A percentile compares a stretch with the other conserved stretches of the same genome.
These are phyloP conservation scores for Macaranga tanarius DNA, from an alignment of 441 rosid genomes.

Conservation along the genomic window DNA sequence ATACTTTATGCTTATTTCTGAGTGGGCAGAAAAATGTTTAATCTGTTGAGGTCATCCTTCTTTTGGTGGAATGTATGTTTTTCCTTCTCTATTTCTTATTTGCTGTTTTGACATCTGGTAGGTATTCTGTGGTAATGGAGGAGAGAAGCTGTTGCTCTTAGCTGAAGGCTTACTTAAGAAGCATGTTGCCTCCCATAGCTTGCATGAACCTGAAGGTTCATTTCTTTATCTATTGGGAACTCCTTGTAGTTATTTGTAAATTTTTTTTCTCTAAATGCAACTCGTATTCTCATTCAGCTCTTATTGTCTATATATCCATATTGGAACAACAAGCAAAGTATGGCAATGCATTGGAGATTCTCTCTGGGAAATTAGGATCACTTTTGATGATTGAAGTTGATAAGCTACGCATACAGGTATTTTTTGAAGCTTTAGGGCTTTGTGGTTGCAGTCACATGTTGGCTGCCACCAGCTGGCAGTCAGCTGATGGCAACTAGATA, in stretches of 20 bases:
- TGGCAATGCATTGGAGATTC: constrained; percentile 78
- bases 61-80: neutral
- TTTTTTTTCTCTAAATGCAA: constrained; percentile 14
- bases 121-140: constrained; percentile 90
- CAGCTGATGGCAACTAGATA: neutral
- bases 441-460: neutral
- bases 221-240: constrained; percentile 5
- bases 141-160: constrained; percentile 75
- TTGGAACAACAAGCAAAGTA: constrained; percentile 89
- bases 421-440: constrained; percentile 33
- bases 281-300: constrained; percentile 55
- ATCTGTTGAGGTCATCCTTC: neutral
- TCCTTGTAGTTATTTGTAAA: neutral
- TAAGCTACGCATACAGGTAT: constrained; percentile 89
- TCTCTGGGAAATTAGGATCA: constrained; percentile 84
- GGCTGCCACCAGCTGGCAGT: neutral
- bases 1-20: neutral
- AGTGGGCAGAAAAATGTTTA: neutral
- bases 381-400: constrained; percentile 90
- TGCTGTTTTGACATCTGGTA: constrained; percentile 29
- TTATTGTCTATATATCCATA: constrained; percentile 83
- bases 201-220: constrained; percentile 98
- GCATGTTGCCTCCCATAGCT: constrained; percentile 85
- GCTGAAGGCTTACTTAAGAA: constrained; percentile 96
- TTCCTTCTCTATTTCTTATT: constrained; percentile 17